Percentiles rank a stretch among this genome's conserved stretches.
phyloP scores from a whole-genome alignment of 768 basidiomycete genomes.

The Cubamyces lactineus region DNA sequence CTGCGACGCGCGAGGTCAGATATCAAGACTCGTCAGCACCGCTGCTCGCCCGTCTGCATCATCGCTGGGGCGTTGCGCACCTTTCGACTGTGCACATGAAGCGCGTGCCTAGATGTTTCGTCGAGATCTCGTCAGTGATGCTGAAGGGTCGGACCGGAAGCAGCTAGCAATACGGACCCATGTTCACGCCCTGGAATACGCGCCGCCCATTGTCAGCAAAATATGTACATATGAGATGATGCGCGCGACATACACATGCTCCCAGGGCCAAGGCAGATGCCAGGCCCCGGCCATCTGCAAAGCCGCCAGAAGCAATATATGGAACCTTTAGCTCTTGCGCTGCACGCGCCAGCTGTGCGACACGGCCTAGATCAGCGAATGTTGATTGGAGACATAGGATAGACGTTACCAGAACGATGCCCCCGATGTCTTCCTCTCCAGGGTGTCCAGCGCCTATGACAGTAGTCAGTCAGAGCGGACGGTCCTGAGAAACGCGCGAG shows the following conservation, averaged over 20 bases:
- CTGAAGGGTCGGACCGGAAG: not conserved
- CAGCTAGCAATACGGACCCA: constrained; percentile 50
- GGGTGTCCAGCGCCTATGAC: constrained; percentile 87
- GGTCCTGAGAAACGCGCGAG: not conserved
- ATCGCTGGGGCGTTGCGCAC: constrained; percentile 34
- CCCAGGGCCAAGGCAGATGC: constrained; percentile 83
- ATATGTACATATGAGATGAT: constrained; percentile 4
- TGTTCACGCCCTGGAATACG: constrained; percentile 72
- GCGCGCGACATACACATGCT: constrained; percentile 59
- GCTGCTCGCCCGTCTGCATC: not conserved
- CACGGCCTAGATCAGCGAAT: constrained; percentile 6
- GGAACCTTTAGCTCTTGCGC: constrained; percentile 83
- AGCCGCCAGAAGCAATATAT: constrained; percentile 89
- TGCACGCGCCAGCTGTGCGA: constrained; percentile 78
- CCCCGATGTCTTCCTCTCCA: constrained; percentile 92
- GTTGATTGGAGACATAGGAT: not conserved
- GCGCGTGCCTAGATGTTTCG: constrained; percentile 55
- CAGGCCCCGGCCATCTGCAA: constrained; percentile 85
- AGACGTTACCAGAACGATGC: constrained; percentile 70
- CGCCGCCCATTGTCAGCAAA: constrained; percentile 14
- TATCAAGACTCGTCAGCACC: not conserved
- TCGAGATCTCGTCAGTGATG: not conserved
- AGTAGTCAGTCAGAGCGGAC: constrained; percentile 6
- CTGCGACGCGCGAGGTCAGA: constrained; percentile 38
- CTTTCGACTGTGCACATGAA: constrained; percentile 93